Conservation (phyloP, 306 rosid genomes). For the Lagenaria siceraria region DNA sequence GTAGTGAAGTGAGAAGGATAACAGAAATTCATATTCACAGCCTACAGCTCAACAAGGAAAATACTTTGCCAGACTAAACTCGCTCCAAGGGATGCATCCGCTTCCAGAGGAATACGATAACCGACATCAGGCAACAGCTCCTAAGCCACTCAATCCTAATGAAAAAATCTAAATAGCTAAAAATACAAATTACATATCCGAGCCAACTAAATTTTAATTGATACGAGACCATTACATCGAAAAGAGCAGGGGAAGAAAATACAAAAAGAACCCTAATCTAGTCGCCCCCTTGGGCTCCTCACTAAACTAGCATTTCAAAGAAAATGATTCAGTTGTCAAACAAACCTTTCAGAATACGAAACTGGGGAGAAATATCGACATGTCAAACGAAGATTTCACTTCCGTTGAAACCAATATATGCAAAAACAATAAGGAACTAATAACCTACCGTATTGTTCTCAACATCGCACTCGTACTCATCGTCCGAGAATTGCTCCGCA, state of each 20-base stretch:
- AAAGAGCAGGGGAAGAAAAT: not conserved
- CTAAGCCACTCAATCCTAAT: not conserved
- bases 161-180: not conserved
- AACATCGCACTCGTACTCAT: conserved; percentile 71
- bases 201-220: not conserved
- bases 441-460: conserved; percentile 42
- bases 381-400: not conserved
- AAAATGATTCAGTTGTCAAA: not conserved
- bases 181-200: not conserved
- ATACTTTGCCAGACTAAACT: not conserved
- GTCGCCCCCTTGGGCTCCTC: not conserved
- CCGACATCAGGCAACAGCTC: not conserved
- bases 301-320: not conserved
- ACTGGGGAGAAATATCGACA: not conserved
- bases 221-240: not conserved
- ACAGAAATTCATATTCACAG: not conserved
- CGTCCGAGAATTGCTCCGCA: conserved; percentile 88
- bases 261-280: not conserved
- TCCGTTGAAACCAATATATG: not conserved
- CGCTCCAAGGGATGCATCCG: not conserved
- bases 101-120: not conserved
- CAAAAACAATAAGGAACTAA: not conserved
- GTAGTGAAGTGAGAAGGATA: too few relatives aligned
- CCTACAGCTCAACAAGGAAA: not conserved
- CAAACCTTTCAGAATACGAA: not conserved